Evolutionary conservation across 768 basidiomycete species (phyloP).

Genomic region (Amanita exitialis): DNA sequence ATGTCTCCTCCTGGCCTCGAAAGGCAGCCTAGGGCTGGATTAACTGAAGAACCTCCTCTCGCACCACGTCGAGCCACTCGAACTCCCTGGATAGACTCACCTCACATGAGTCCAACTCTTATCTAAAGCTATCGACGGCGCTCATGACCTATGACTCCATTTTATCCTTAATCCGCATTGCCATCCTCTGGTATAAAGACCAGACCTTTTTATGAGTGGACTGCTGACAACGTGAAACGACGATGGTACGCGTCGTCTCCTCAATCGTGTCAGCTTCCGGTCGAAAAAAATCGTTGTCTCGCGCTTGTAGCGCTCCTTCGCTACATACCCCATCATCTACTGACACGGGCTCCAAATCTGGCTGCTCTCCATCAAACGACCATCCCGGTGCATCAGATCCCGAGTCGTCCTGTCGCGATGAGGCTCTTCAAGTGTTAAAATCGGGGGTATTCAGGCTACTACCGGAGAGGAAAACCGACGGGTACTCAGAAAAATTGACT

Average conservation of each 20-base stretch:
- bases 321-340: not conserved
- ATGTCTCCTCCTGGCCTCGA: no score
- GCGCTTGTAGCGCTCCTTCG: not conserved
- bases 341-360: not conserved
- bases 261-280: no score
- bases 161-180: not conserved
- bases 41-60: not conserved
- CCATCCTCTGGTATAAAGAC: slow-evolving; percentile 1
- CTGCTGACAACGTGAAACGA: not conserved
- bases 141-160: not conserved
- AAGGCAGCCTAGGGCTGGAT: no score
- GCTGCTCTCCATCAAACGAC: not conserved
- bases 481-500: slow-evolving; percentile 18
- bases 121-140: no score
- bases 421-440: slow-evolving; percentile 11
- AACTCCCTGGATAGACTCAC: not conserved
- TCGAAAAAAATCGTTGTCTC: not conserved
- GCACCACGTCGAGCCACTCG: not conserved
- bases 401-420: slow-evolving; percentile 8
- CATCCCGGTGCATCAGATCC: not conserved
- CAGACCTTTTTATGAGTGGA: not conserved
- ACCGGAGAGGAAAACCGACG: slow-evolving; percentile 16
- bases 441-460: slow-evolving; percentile 7
- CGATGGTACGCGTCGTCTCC: no score
- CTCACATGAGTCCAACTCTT: no score